Evolutionary conservation across 225 moss, liverwort and hornwort species (phyloP), one percentile per base, ranked within the genome.

Genomic region (Rhytidiadelphus loreus): DNA sequence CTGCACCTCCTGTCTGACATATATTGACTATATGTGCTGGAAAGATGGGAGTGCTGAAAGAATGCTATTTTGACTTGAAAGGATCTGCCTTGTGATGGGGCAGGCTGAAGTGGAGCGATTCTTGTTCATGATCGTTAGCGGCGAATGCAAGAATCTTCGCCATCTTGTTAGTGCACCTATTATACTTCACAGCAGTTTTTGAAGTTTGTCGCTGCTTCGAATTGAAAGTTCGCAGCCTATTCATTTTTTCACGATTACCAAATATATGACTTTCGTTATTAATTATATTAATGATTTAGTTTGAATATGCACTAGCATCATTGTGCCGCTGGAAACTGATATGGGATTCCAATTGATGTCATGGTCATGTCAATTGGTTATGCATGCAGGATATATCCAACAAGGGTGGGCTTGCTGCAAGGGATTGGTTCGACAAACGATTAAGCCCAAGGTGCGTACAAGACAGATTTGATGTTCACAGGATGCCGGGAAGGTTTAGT

Each of bases 71-170:
- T 89, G 58, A 86, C 83, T 48, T 60, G 80, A 86, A 82, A 60
- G 77, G 73, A 53, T 87, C 82, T 87, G 85, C 52, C 81, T 83
- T 80, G 81, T 83, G 90, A 84, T 78, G 85, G 46, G 85, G 43
- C 92, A 93, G 93, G 92, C 84, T 90, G 93, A 93, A 89, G 93
- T 93, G 90, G 92, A 93, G 89, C 90, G 90, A 80, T 93, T 90
- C 77, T 86, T 93, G 61, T 90, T 83, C 88, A 93, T 93, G 93
- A 92, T 93, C 80, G 89, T 93, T 35, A 92, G 89, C 68, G 93
- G 93, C 59, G 93, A 93, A 86, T 93, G 93, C 93, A 93, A 90
- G 86, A 93, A 92, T 86, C 92, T 93, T 69, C 90, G 89, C 61
- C 92, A 90, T 92, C 92, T 93, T 90, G 93, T 93, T 80, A 92